phyloP scores from a whole-genome alignment of 1,284 basidiomycete species.

The Wolfiporia cocos region DNA sequence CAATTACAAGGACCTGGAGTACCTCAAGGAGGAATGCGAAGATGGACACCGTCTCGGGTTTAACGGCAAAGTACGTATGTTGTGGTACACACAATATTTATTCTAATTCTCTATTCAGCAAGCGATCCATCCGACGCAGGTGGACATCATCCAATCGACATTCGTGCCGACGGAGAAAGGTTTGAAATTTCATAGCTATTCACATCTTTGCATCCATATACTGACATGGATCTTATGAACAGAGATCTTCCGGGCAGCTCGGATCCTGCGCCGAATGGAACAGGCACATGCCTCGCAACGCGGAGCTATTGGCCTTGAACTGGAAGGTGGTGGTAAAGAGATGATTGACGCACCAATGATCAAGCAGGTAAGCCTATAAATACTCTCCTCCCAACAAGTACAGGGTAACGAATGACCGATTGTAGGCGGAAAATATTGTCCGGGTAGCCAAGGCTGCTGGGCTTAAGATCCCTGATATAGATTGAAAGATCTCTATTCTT shows the following conservation, averaged over 20 bases:
- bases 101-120: slow-evolving; percentile 44
- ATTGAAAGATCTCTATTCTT: slow-evolving; percentile 7
- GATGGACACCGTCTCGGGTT: slow-evolving; percentile 81
- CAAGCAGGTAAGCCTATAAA: slow-evolving; percentile 55
- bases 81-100: too few species aligned
- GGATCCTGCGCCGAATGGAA: slow-evolving; percentile 66
- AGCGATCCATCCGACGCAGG: slow-evolving; percentile 91
- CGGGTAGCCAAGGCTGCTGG: slow-evolving; percentile 59
- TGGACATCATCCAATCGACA: slow-evolving; percentile 71
- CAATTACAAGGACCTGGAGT: slow-evolving; percentile 75
- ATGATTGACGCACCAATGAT: slow-evolving; percentile 96
- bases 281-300: slow-evolving; percentile 38
- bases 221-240: slow-evolving; percentile 7
- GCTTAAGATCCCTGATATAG: slow-evolving; percentile 46
- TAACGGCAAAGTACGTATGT: slow-evolving; percentile 66
- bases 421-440: slow-evolving; percentile 63
- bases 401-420: slow-evolving; percentile 15
- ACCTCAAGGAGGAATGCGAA: slow-evolving; percentile 69
- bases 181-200: slow-evolving; percentile 17
- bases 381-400: background rate
- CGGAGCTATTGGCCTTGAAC: slow-evolving; percentile 62
- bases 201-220: slow-evolving; percentile 1
- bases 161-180: slow-evolving; percentile 77
- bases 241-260: slow-evolving; percentile 79
- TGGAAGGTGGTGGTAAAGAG: slow-evolving; percentile 58